Conservation (phyloP, 1,284 basidiomycete species). For the Fomitiporia mediterranea region DNA sequence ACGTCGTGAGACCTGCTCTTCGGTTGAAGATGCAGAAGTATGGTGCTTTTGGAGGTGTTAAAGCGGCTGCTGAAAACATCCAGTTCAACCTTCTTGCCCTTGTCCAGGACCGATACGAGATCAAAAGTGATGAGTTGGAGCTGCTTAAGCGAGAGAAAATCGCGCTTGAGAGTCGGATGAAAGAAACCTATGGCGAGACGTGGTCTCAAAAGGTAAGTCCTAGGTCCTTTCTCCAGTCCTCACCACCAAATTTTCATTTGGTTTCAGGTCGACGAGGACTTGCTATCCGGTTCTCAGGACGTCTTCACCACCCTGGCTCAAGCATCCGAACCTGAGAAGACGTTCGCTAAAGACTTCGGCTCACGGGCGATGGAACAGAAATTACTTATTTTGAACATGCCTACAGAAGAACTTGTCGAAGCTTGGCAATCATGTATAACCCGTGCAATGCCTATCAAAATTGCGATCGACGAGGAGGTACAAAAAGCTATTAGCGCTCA, state of each 20-base stretch:
- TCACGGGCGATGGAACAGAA: constrained; percentile 39
- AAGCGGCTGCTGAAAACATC: constrained; percentile 45
- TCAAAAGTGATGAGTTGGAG: constrained; percentile 48
- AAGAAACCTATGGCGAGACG: constrained; percentile 28
- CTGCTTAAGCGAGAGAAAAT: constrained; percentile 44
- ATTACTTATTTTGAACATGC: constrained; percentile 42
- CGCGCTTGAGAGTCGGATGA: constrained; percentile 42
- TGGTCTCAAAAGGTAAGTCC: constrained; percentile 40
- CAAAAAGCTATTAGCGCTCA: constrained; percentile 38
- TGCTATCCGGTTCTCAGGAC: constrained; percentile 31
- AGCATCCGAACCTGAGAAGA: constrained; percentile 24
- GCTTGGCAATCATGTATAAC: constrained; percentile 46
- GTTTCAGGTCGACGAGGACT: constrained; percentile 35
- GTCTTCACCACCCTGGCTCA: constrained; percentile 33
- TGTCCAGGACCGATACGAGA: constrained; percentile 46
- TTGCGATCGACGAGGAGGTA: constrained; percentile 49
- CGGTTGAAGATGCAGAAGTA: constrained; percentile 56
- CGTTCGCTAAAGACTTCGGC: constrained; percentile 44
- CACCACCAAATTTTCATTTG: not conserved
- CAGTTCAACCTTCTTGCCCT: constrained; percentile 57
- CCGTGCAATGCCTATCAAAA: constrained; percentile 38
- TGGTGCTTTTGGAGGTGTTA: constrained; percentile 31
- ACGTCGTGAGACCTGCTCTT: constrained; percentile 53
- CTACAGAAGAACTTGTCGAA: constrained; percentile 31
- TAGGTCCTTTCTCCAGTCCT: not conserved